A percentile compares a stretch with the other conserved stretches of the same genome.
phyloP scores from a whole-genome alignment of 2,329 filamentous ascomycete species.

The Rhinocladiella similis region DNA sequence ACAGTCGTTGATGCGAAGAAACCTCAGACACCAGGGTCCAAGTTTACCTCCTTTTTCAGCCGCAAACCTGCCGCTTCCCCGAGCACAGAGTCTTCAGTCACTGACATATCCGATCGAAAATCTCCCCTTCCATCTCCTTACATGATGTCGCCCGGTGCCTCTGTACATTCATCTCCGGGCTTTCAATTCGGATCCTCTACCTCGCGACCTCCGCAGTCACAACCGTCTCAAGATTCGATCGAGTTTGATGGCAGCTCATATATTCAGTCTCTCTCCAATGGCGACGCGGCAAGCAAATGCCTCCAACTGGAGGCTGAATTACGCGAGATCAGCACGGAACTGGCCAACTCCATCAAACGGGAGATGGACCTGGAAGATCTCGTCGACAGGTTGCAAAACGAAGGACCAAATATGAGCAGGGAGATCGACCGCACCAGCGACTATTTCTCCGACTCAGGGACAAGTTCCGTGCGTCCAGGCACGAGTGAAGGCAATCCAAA shows the following conservation, averaged over 20 bases:
- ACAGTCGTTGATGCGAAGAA: slow-evolving; percentile 38
- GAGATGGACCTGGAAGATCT: slow-evolving; percentile 97
- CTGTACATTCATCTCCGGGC: slow-evolving; percentile 31
- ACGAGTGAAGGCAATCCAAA: slow-evolving; percentile 56
- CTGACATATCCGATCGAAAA: slow-evolving; percentile 62
- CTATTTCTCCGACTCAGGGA: slow-evolving; percentile 96
- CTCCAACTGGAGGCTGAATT: slow-evolving; percentile 93
- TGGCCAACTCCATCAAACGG: slow-evolving; percentile 87
- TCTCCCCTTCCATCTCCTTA: slow-evolving; percentile 61
- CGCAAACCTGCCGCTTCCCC: slow-evolving; percentile 62
- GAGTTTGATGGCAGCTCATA: slow-evolving; percentile 47
- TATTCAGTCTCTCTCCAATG: slow-evolving; percentile 36
- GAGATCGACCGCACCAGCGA: slow-evolving; percentile 71
- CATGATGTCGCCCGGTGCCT: slow-evolving; percentile 38
- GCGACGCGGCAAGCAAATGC: slow-evolving; percentile 59
- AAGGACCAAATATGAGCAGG: slow-evolving; percentile 65
- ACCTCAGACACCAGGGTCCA: slow-evolving; percentile 55
- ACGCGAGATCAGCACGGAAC: slow-evolving; percentile 86
- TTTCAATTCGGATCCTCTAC: slow-evolving; percentile 26
- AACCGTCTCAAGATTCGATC: slow-evolving; percentile 40
- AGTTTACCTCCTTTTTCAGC: slow-evolving; percentile 66
- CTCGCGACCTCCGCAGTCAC: slow-evolving; percentile 39
- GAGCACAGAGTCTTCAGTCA: slow-evolving; percentile 59
- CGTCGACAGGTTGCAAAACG: slow-evolving; percentile 82
- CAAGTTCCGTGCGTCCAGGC: slow-evolving; percentile 77